Evolutionary conservation across 1,284 basidiomycete genomes (phyloP).

Genomic region (Leccinum pachyderme): DNA sequence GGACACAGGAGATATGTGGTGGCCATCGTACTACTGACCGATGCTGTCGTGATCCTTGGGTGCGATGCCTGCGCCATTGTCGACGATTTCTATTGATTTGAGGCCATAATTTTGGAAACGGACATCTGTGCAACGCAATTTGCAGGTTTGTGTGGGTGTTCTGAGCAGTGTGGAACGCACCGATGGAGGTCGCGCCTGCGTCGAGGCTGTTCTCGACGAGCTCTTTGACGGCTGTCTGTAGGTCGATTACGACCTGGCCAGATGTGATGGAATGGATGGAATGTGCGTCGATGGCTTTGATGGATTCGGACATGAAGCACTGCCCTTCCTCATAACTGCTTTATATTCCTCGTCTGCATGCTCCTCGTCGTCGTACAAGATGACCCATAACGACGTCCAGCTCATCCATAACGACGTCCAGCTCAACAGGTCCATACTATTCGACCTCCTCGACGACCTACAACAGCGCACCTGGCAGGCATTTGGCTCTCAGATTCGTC

Average conservation of each 20-base stretch:
- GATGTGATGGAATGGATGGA: conserved; percentile 74
- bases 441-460: conserved; percentile 47
- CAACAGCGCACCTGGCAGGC: conserved; percentile 41
- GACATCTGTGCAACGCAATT: conserved; percentile 60
- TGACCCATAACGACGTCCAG: conserved; percentile 38
- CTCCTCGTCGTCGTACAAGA: conserved; percentile 12
- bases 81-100: conserved; percentile 85
- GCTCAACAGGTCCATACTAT: no score
- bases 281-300: conserved; percentile 67
- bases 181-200: conserved; percentile 85
- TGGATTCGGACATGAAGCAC: conserved; percentile 15
- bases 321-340: background rate
- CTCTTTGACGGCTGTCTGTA: conserved; percentile 94
- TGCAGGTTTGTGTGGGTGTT: background rate
- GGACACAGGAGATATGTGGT: background rate
- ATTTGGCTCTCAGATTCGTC: conserved; percentile 49
- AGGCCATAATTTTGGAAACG: conserved; percentile 89
- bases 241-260: conserved; percentile 92
- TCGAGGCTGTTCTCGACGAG: conserved; percentile 96
- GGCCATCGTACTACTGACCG: conserved; percentile 47
- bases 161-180: conserved; percentile 39
- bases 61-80: conserved; percentile 89
- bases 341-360: background rate
- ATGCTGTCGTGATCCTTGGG: conserved; percentile 76
- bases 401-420: conserved; percentile 33